Evolutionary conservation across 257 asterid species (phyloP), one percentile per base, ranked within the genome.

Genomic region (Solanum lycopersicoides): DNA sequence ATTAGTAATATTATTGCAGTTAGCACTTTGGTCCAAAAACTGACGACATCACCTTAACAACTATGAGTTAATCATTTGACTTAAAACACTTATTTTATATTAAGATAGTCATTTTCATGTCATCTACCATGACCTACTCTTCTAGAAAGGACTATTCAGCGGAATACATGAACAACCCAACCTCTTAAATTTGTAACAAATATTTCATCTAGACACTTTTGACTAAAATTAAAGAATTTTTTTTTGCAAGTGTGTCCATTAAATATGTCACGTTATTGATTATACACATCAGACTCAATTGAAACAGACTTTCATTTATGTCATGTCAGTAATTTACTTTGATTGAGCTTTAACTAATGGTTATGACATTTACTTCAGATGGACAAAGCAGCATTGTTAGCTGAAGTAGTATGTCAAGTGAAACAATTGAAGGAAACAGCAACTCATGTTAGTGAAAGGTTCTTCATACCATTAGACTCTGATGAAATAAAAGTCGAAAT

Each of bases 361-460:
- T 80, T 79, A 3, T 3, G 9, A 79, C 11, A 16, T 79, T 79
- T 30, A 50, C 69, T 82, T 16, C 88, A 95, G 99, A 96, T 93
- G 98, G 98, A 96, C 87, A 96, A 95, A 90, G 99, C 99, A 25
- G 76, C 98, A 45, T 74, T 96, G 82, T 92, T 96, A 45, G 95
- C 98, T 59, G 93, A 94, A 92, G 98, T 94, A 39, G 89, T 96
- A 83, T 86, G 60, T 86, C 94, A 93, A 87, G 94, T 96, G 80
- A 94, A 95, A 87, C 92, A 94, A 71, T 75, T 94, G 86, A 92
- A 90, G 92, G 87, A 90, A 74, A 87, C 87, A 4, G 98, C 98
- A 23, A 86, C 77, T 30, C 91, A 90, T 92, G 94, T 93, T 45
- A 88, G 94, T 53, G 92, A 94, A 86, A 93, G 91, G 20, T 60